These are phyloP conservation scores for Saccharomycopsis fodiens DNA, from an alignment of 805 yeast genomes.

Conservation along the genomic window DNA sequence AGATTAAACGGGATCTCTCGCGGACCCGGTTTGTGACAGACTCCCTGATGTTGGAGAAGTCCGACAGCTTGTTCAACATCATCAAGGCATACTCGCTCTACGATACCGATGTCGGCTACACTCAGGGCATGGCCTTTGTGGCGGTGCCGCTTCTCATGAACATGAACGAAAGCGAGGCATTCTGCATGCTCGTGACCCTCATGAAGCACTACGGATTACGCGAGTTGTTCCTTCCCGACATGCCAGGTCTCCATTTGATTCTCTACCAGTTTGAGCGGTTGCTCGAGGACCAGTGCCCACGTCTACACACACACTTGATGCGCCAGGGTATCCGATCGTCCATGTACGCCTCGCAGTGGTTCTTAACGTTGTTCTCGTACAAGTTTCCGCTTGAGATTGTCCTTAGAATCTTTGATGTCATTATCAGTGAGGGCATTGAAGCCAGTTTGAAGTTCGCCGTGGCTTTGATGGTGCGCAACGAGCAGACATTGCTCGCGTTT, in stretches of 20 bases:
- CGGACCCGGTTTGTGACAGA: constrained; percentile 74
- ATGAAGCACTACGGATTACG: constrained; percentile 84
- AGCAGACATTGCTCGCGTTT: constrained; percentile 46
- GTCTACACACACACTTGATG: constrained; percentile 62
- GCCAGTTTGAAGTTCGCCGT: constrained; percentile 78
- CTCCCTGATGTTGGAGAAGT: constrained; percentile 44
- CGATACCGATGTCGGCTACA: constrained; percentile 93
- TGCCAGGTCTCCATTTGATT: constrained; percentile 85
- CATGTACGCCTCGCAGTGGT: constrained; percentile 99
- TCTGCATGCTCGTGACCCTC: constrained; percentile 67
- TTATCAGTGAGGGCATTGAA: constrained; percentile 88
- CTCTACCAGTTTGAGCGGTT: constrained; percentile 88
- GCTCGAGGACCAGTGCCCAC: constrained; percentile 69
- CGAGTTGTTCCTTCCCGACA: constrained; percentile 72
- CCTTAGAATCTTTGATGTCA: constrained; percentile 76
- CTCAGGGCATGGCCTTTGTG: constrained; percentile 96
- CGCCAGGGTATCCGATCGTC: constrained; percentile 86
- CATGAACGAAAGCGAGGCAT: constrained; percentile 77
- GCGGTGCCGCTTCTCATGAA: constrained; percentile 78
- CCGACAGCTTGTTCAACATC: constrained; percentile 60
- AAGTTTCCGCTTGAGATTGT: constrained; percentile 89
- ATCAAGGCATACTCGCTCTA: constrained; percentile 77
- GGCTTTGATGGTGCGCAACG: constrained; percentile 68
- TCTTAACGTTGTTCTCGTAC: constrained; percentile 88
- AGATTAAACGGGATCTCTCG: constrained; percentile 73